Conservation (phyloP, 1,284 basidiomycete species). For the Pascua guehoae region DNA sequence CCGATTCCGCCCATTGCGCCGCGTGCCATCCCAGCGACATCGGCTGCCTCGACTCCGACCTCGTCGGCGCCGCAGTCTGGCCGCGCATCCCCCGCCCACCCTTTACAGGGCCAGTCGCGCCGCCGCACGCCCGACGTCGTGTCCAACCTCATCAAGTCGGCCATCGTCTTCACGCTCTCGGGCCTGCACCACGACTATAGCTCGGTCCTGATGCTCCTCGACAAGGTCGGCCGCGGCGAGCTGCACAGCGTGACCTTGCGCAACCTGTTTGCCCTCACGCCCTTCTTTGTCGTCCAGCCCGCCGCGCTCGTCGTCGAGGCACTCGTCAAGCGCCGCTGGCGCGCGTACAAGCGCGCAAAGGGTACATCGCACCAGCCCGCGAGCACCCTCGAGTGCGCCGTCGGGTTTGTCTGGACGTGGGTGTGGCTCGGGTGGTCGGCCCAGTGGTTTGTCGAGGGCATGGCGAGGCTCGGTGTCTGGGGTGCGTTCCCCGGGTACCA, state of each 20-base stretch:
- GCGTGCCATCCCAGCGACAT: no score
- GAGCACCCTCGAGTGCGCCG: slow-evolving; percentile 26
- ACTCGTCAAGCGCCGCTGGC: slow-evolving; percentile 27
- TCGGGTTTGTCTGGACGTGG: slow-evolving; percentile 43
- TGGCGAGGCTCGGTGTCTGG: slow-evolving; percentile 28
- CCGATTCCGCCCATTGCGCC: no score
- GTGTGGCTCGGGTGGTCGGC: slow-evolving; percentile 42
- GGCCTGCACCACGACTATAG: slow-evolving; percentile 40
- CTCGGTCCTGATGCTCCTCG: slow-evolving; percentile 22
- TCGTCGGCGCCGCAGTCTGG: no score
- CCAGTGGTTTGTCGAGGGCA: slow-evolving; percentile 33
- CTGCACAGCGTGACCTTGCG: slow-evolving; percentile 1
- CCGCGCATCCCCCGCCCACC: no score
- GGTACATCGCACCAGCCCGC: slow-evolving; percentile 8
- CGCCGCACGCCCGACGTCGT: slow-evolving; percentile 4
- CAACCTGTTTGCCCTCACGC: slow-evolving; percentile 25
- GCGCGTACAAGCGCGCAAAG: slow-evolving; percentile 10
- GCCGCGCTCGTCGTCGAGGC: slow-evolving; percentile 35
- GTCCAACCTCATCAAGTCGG: slow-evolving; percentile 38
- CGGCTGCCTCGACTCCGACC: no score
- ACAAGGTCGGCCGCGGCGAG: slow-evolving; percentile 13
- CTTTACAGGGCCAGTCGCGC: background rate
- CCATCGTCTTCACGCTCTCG: slow-evolving; percentile 37
- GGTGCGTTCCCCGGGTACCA: slow-evolving; percentile 5
- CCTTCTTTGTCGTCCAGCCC: slow-evolving; percentile 43